A percentile compares a stretch with the other conserved stretches of the same genome.
Conservation (phyloP, 192 early-diverging fungal species). For the Podila horticola region DNA sequence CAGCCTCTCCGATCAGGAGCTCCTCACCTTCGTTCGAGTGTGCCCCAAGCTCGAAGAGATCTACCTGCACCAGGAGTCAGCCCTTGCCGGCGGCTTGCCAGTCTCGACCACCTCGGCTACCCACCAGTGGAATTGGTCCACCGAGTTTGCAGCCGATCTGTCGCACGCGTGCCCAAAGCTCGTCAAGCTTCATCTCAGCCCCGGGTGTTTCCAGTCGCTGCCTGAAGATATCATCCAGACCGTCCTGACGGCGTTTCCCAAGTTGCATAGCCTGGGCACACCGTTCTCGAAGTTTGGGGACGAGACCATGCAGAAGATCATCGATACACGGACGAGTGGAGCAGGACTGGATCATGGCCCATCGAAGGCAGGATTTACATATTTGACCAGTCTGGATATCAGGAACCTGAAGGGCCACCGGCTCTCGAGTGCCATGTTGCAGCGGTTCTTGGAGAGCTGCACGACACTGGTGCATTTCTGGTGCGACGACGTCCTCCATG, state of each 20-base stretch:
- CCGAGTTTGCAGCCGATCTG: background rate
- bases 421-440: background rate
- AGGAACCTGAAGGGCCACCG: conserved; percentile 2
- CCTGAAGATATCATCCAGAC: conserved; percentile 4
- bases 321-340: background rate
- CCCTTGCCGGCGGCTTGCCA: background rate
- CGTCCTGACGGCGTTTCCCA: conserved; percentile 8
- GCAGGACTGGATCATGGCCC: background rate
- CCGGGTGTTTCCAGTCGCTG: conserved; percentile 7
- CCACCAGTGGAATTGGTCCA: conserved; percentile 21
- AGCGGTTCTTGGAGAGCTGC: background rate
- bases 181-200: conserved; percentile 5
- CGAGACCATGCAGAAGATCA: conserved; percentile 3
- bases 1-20: conserved; percentile 7
- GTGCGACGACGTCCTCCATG: background rate
- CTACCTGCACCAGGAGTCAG: conserved; percentile 10
- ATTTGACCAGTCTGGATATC: conserved; percentile 11
- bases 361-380: background rate
- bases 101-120: background rate
- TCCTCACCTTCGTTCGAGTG: background rate
- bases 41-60: conserved; percentile 18
- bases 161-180: conserved; percentile 12
- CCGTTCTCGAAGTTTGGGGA: conserved; percentile 18
- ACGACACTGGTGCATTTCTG: conserved; percentile 1
- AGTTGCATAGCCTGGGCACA: background rate